Evolutionary conservation across 2,329 filamentous ascomycete genomes (phyloP).

Genomic region (Ophiocordyceps australis): DNA sequence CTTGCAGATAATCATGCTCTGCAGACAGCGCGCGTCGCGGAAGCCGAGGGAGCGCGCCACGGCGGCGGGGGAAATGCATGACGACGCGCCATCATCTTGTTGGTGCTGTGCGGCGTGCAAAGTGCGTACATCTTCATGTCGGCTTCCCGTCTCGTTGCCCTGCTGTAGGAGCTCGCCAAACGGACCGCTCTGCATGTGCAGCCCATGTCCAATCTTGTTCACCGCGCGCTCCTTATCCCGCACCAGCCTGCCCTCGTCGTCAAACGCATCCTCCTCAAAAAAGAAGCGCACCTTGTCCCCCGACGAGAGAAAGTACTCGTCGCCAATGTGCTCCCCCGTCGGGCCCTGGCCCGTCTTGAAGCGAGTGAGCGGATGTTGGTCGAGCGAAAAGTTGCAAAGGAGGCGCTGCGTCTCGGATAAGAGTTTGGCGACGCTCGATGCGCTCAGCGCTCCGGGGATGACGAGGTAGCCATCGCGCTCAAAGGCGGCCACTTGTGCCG

Average conservation of each 20-base stretch:
- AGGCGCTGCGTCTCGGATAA: slow-evolving; percentile 58
- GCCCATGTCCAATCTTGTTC: slow-evolving; percentile 73
- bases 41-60: slow-evolving; percentile 61
- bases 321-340: slow-evolving; percentile 76
- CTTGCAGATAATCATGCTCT: slow-evolving; percentile 98
- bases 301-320: slow-evolving; percentile 81
- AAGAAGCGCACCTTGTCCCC: slow-evolving; percentile 93
- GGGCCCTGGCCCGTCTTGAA: slow-evolving; percentile 69
- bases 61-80: slow-evolving; percentile 21
- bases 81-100: slow-evolving; percentile 26
- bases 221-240: slow-evolving; percentile 74
- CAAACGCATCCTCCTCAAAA: slow-evolving; percentile 89
- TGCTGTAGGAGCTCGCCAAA: slow-evolving; percentile 43
- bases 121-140: no score
- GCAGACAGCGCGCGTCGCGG: slow-evolving; percentile 56
- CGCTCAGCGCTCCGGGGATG: slow-evolving; percentile 57
- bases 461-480: slow-evolving; percentile 77
- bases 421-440: slow-evolving; percentile 45
- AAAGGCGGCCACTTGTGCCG: slow-evolving; percentile 55
- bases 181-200: slow-evolving; percentile 50
- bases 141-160: no score
- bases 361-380: slow-evolving; percentile 76
- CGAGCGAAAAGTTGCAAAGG: slow-evolving; percentile 59
- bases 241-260: slow-evolving; percentile 39
- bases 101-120: no score